Evolutionary conservation across 208 protist genomes (phyloP).

Genomic region (Porcisia hertigi): DNA sequence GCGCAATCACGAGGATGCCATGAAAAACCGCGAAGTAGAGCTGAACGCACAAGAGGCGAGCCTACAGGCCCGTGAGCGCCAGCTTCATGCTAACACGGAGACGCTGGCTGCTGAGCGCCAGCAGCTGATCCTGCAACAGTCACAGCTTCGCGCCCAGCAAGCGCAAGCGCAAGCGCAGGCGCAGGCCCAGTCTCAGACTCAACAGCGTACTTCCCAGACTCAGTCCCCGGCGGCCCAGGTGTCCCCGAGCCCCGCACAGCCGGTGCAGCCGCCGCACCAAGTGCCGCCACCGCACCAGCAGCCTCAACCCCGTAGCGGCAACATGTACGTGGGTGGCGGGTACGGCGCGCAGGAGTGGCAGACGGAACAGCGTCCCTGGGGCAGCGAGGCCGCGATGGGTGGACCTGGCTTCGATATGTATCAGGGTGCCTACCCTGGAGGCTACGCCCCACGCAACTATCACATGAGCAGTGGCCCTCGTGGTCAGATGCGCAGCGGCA

Average conservation of each 20-base stretch:
- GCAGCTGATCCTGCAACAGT: conserved; percentile 50
- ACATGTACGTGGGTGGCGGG: conserved; percentile 30
- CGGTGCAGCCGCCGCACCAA: conserved; percentile 26
- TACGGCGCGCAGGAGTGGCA: conserved; percentile 17
- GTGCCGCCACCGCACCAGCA: conserved; percentile 27
- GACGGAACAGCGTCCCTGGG: conserved; percentile 29
- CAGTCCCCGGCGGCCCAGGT: conserved; percentile 32
- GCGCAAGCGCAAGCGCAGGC: conserved; percentile 23
- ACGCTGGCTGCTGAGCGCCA: conserved; percentile 33
- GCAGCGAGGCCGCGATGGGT: conserved; percentile 20
- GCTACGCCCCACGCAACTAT: conserved; percentile 14
- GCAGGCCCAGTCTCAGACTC: conserved; percentile 13
- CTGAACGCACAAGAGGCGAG: conserved; percentile 42
- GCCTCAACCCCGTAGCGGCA: conserved; percentile 19
- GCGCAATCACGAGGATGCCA: conserved; percentile 44
- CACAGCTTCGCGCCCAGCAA: conserved; percentile 36
- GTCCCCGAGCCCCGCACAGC: conserved; percentile 24
- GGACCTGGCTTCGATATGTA: conserved; percentile 20
- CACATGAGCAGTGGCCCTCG: conserved; percentile 15
- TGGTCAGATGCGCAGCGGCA: conserved; percentile 14
- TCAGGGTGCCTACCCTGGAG: conserved; percentile 14
- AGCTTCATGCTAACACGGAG: conserved; percentile 43
- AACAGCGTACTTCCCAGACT: conserved; percentile 19
- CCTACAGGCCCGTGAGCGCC: conserved; percentile 37
- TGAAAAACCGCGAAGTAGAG: conserved; percentile 54